phyloP scores from a whole-genome alignment of 192 early-diverging fungal genomes.

The Coemansia sp. region DNA sequence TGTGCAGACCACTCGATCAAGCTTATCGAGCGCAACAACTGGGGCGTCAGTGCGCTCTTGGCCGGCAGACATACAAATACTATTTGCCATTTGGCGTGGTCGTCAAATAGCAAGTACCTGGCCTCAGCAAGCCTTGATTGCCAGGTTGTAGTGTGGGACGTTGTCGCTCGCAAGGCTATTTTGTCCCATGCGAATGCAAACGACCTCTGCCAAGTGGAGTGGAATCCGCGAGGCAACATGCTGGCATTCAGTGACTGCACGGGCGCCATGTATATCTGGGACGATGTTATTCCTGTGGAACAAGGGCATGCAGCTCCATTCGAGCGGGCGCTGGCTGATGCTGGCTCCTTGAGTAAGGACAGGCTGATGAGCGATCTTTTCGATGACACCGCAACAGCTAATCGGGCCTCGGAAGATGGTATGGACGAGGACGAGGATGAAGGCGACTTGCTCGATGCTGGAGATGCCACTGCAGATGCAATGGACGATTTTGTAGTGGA shows the following conservation, averaged over 20 bases:
- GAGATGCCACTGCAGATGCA: constrained; percentile 59
- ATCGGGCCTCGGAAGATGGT: constrained; percentile 10
- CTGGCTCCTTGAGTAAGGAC: neutral
- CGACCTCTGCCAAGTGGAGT: constrained; percentile 62
- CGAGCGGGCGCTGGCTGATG: constrained; percentile 11
- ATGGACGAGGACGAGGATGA: constrained; percentile 21
- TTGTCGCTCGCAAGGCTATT: constrained; percentile 54
- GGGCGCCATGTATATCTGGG: constrained; percentile 62
- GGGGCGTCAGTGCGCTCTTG: constrained; percentile 38
- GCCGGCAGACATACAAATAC: constrained; percentile 45
- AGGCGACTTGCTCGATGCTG: constrained; percentile 18
- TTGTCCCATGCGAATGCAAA: constrained; percentile 36
- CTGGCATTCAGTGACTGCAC: constrained; percentile 61
- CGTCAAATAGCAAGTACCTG: constrained; percentile 65
- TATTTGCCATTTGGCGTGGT: constrained; percentile 62
- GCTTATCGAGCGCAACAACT: constrained; percentile 36
- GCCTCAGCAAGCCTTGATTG: constrained; percentile 54
- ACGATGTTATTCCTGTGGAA: constrained; percentile 57
- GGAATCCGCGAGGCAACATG: constrained; percentile 69
- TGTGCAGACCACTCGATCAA: constrained; percentile 50
- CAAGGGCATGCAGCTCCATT: constrained; percentile 46
- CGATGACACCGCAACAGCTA: constrained; percentile 22
- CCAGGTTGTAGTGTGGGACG: constrained; percentile 69
- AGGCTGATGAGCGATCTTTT: constrained; percentile 58
- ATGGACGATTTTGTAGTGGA: constrained; percentile 86